Conservation (phyloP, 1,284 basidiomycete species). For the Heterobasidion annosum region DNA sequence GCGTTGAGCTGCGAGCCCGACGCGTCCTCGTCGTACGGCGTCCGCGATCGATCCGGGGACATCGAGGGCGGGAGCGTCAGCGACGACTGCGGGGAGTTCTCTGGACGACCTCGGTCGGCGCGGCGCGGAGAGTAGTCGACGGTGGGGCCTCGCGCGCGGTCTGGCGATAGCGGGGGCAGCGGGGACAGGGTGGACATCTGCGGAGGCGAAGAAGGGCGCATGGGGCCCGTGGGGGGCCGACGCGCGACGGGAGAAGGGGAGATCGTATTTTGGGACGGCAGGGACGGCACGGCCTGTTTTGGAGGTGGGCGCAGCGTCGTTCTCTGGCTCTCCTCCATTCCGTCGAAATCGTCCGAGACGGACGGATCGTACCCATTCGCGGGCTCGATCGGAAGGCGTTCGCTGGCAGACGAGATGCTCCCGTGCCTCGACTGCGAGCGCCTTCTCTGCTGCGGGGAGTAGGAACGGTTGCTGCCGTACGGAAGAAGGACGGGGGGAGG, state of each 20-base stretch:
- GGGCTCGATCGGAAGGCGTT: slow-evolving; percentile 41
- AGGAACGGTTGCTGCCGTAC: slow-evolving; percentile 16
- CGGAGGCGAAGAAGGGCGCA: slow-evolving; percentile 16
- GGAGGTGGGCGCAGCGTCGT: slow-evolving; percentile 25
- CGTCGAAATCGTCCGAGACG: slow-evolving; percentile 52
- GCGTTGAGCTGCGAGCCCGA: slow-evolving; percentile 18
- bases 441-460: slow-evolving; percentile 19
- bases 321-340: slow-evolving; percentile 40
- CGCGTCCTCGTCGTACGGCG: slow-evolving; percentile 27
- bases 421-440: slow-evolving; percentile 51
- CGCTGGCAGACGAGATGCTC: slow-evolving; percentile 62
- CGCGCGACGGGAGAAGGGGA: slow-evolving; percentile 23
- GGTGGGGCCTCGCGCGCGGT: slow-evolving; percentile 20
- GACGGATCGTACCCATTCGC: slow-evolving; percentile 61
- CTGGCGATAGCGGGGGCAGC: slow-evolving; percentile 31
- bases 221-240: slow-evolving; percentile 14
- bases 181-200: slow-evolving; percentile 18
- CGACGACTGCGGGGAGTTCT: background rate
- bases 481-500: slow-evolving; percentile 37
- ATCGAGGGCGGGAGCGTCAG: slow-evolving; percentile 4
- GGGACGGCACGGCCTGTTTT: slow-evolving; percentile 16
- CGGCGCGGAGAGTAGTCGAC: slow-evolving; percentile 13
- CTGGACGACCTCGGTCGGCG: slow-evolving; percentile 7
- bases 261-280: slow-evolving; percentile 7
- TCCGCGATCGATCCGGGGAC: slow-evolving; percentile 11